Conservation (phyloP, 2,329 filamentous ascomycete species). For the Paecilomyces dactylethromorphus region DNA sequence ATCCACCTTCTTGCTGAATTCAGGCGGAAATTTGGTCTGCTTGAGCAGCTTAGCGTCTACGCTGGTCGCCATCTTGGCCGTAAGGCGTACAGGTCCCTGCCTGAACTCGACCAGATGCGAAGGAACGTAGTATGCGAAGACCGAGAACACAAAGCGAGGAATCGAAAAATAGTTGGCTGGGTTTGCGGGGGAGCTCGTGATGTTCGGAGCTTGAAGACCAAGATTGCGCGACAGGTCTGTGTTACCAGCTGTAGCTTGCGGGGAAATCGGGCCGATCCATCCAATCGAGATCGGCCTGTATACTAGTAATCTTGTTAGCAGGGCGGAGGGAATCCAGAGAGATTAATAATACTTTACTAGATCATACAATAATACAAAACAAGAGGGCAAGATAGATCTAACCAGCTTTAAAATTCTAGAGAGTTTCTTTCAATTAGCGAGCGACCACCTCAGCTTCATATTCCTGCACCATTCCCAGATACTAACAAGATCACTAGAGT, state of each 20-base stretch:
- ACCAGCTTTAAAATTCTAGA: no score
- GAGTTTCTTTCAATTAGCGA: no score
- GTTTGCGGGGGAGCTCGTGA: neutral
- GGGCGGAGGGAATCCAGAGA: no score
- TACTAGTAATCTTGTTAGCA: no score
- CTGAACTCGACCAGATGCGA: neutral
- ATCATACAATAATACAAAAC: no score
- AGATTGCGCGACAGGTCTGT: neutral
- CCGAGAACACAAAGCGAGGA: neutral
- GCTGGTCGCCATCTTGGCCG: conserved; percentile 65
- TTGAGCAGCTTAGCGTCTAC: conserved; percentile 85
- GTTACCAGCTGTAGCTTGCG: neutral
- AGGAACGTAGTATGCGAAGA: neutral
- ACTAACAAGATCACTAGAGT: no score
- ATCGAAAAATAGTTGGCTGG: neutral
- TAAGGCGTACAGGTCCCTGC: neutral
- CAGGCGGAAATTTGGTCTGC: conserved; percentile 86
- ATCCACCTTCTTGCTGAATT: conserved; percentile 94
- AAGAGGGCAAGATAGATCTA: no score
- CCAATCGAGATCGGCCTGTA: no score
- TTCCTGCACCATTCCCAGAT: no score
- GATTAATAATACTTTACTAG: no score
- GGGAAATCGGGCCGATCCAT: neutral
- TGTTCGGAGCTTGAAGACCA: neutral
- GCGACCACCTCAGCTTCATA: no score